Evolutionary conservation across 768 basidiomycete genomes (phyloP).

Genomic region (Phanerodontia chrysosporium): DNA sequence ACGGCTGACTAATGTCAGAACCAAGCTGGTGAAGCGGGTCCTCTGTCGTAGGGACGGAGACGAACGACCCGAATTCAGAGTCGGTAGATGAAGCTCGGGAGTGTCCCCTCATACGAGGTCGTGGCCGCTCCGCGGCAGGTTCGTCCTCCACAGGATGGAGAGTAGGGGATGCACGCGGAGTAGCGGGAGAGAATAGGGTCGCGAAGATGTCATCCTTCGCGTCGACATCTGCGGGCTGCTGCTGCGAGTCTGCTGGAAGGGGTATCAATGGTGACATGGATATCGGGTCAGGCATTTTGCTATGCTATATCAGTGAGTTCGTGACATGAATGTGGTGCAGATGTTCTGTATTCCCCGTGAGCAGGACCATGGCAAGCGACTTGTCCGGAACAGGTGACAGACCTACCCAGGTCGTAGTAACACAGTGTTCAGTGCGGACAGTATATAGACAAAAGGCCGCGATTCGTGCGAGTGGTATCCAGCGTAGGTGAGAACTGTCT

Average conservation of each 20-base stretch:
- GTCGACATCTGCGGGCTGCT: background rate
- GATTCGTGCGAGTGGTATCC: too few species aligned
- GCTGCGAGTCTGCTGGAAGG: slow-evolving; percentile 14
- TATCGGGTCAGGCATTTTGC: slow-evolving; percentile 4
- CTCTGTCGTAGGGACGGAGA: slow-evolving; percentile 49
- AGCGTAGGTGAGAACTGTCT: background rate
- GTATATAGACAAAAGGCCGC: background rate
- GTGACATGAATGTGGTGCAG: background rate
- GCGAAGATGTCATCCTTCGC: slow-evolving; percentile 30
- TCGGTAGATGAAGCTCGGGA: slow-evolving; percentile 24
- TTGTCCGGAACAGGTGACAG: background rate
- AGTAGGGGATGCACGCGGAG: slow-evolving; percentile 28
- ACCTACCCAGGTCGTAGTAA: slow-evolving; percentile 26
- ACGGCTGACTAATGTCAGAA: slow-evolving; percentile 2
- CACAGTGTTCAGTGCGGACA: background rate
- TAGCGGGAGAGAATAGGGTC: slow-evolving; percentile 30
- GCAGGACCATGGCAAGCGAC: background rate
- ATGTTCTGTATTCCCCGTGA: background rate
- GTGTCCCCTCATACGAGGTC: slow-evolving; percentile 7
- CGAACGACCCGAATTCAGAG: slow-evolving; percentile 60
- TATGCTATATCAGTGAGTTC: background rate
- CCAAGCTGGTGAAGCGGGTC: slow-evolving; percentile 39
- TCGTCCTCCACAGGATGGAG: slow-evolving; percentile 6
- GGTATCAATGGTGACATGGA: slow-evolving; percentile 25
- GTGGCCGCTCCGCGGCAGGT: background rate